Base-by-base conservation (phyloP, 371 early-diverging fungal species). In the Actinomortierella wolfii region DNA sequence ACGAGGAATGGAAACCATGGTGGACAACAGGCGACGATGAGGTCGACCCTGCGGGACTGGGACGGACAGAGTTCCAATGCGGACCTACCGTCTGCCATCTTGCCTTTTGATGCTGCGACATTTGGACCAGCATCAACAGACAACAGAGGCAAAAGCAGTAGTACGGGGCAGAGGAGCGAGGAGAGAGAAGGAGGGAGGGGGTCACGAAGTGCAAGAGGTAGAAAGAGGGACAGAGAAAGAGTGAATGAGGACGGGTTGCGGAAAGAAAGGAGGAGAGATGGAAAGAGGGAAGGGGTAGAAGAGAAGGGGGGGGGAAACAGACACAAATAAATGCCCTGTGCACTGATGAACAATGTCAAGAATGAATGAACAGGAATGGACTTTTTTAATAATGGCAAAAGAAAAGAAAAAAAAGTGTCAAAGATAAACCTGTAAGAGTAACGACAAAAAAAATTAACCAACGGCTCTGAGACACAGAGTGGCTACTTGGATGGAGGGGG, bases 11-110 rank as follows among this genome's bases (percentile, higher is more conserved):
- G 41, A 73, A 44, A 7, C 73, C 73, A 18, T 57, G 70, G 49
- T 65, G 73, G 63, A 66, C 66, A 11, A 58, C 57, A 1, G 68
- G 59, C 7, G 57, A 54, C 17, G 48, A 50, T 43, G 57, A 29
- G 24, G 48, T 40, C 14, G 60, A 50, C 17, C 24, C 56, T 55
- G 15, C 49, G 61, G 6, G 51, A 64, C 55, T 61, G 8, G 54
- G 54, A 5, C 54, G 59, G 54, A 73, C 73, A 14, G 73, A 73
- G 47, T 57, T 62, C 73, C 73, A 73, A 24, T 73, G 73, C 5
- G 73, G 53, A 3, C 73, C 73, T n/a, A 73, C 73, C 8, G 73
- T 56, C 28, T 62, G 67, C 56, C 67, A 66, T 59, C 59, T 59
- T 14, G 67, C 47, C 21, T 55, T 51, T 50, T 66, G 73, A 59